Conservation (phyloP, 2,329 filamentous ascomycete genomes). For the Xylaria hypoxylon region DNA sequence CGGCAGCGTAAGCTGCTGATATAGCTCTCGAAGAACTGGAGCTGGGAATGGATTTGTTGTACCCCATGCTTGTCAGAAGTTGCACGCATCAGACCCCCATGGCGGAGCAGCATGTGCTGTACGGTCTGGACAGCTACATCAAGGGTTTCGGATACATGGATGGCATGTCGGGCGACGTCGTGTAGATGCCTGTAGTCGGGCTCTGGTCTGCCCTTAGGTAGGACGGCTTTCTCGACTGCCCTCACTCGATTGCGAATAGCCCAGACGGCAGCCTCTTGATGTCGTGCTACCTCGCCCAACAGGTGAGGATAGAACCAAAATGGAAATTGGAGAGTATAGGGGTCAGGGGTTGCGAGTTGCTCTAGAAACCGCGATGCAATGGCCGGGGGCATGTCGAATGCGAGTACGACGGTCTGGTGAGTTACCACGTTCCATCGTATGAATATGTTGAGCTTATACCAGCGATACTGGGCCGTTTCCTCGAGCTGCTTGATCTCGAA, state of each 20-base stretch:
- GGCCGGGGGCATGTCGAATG: constrained; percentile 47
- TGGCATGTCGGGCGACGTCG: constrained; percentile 57
- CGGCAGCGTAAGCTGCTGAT: constrained; percentile 53
- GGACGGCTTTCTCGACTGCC: constrained; percentile 46
- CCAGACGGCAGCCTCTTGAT: constrained; percentile 57
- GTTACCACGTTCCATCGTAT: constrained; percentile 43
- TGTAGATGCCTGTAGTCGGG: constrained; percentile 55
- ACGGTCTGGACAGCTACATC: constrained; percentile 52
- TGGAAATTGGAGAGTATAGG: constrained; percentile 41
- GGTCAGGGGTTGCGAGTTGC: constrained; percentile 11
- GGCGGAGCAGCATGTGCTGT: constrained; percentile 50
- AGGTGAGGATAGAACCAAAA: constrained; percentile 55
- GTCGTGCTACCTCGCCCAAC: constrained; percentile 47
- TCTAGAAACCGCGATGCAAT: constrained; percentile 26
- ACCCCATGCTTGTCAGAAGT: background rate
- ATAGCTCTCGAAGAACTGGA: constrained; percentile 52
- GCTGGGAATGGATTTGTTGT: constrained; percentile 47
- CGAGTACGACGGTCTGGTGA: constrained; percentile 47
- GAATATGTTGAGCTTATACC: constrained; percentile 54
- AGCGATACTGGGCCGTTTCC: constrained; percentile 45
- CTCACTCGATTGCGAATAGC: constrained; percentile 53
- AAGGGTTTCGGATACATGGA: constrained; percentile 59
- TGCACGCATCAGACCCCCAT: constrained; percentile 40
- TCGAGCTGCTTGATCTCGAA: constrained; percentile 50
- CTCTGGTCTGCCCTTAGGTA: constrained; percentile 38